Evolutionary conservation across 192 early-diverging fungal species (phyloP).

Genomic region (Entrophospora sp.): DNA sequence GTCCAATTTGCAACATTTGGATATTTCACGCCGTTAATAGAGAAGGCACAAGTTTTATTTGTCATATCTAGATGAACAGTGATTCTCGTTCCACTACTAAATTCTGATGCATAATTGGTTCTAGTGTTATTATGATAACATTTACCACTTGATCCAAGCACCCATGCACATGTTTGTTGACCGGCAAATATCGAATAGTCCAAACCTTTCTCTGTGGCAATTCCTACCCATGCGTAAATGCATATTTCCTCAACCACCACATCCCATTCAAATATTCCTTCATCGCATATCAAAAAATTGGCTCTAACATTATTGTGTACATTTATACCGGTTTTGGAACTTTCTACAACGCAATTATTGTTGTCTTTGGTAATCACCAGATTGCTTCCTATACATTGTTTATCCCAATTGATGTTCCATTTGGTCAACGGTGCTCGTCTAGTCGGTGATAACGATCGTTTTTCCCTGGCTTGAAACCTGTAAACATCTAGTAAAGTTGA

Average conservation of each 20-base stretch:
- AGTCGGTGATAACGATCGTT: not conserved
- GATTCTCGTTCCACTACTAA: not conserved
- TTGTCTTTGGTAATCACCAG: not conserved
- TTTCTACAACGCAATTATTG: not conserved
- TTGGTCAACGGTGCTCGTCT: not conserved
- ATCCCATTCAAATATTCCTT: constrained; percentile 6
- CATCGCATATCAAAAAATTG: not conserved
- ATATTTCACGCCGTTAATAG: constrained; percentile 13
- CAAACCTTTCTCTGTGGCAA: not conserved
- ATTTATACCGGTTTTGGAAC: not conserved
- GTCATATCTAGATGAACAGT: constrained; percentile 18
- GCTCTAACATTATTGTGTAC: not conserved
- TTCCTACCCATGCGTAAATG: not conserved
- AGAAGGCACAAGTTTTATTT: not conserved
- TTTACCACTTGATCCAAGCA: not conserved
- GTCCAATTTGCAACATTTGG: not conserved
- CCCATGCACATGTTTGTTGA: not conserved
- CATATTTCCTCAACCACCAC: not conserved
- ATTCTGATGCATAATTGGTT: not conserved
- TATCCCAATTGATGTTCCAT: not conserved
- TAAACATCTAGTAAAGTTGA: not conserved
- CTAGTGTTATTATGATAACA: not conserved
- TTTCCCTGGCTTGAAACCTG: not conserved
- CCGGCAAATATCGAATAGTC: not conserved
- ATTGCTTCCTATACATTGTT: not conserved